phyloP scores from a whole-genome alignment of 2,329 filamentous ascomycete genomes.

The Colletotrichum lini region DNA sequence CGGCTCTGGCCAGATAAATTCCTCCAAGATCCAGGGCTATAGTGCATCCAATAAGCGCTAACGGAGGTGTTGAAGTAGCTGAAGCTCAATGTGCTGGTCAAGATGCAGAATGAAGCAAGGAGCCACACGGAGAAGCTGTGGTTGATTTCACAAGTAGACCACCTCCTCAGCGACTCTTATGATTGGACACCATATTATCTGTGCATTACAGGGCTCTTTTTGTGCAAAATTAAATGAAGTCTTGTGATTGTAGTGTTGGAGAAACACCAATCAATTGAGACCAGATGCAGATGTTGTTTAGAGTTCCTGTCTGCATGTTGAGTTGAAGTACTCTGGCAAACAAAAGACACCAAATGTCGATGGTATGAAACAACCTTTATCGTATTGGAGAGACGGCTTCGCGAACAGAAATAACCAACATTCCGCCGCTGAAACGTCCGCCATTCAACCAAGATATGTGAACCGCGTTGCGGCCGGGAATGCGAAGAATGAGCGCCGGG shows the following conservation, averaged over 20 bases:
- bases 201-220: no score
- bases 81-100: neutral
- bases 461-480: neutral
- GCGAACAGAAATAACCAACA: neutral
- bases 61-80: neutral
- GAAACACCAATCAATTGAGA: no score
- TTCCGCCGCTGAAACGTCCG: no score
- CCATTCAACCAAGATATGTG: neutral
- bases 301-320: neutral
- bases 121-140: no score
- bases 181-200: no score
- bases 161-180: no score
- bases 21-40: neutral
- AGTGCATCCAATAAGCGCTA: neutral
- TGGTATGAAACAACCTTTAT: neutral
- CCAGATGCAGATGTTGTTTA: neutral
- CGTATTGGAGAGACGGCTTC: neutral
- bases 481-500: no score
- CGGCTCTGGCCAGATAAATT: neutral
- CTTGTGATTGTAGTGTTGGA: no score
- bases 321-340: neutral
- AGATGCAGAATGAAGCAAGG: neutral
- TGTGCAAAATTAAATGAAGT: no score
- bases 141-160: no score
- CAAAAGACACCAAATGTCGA: neutral